These are phyloP conservation scores for Eucalyptus melliodora DNA, from an alignment of 345 rosid species.

Conservation along the genomic window DNA sequence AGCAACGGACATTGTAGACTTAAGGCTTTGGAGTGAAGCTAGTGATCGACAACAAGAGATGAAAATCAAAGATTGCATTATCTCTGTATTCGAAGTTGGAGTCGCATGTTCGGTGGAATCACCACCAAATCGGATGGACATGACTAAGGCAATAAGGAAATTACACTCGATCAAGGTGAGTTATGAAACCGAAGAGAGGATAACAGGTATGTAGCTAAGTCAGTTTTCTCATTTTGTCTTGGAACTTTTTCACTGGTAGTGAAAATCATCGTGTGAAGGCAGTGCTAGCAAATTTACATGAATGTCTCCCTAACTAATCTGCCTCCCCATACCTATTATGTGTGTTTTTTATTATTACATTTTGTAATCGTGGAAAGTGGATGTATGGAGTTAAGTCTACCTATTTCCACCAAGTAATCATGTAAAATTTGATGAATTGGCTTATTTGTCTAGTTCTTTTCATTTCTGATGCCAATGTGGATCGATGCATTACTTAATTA, in stretches of 20 bases:
- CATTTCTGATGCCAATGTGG: background rate
- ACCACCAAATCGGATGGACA: background rate
- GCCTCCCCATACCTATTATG: too few relatives aligned
- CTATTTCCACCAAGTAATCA: background rate
- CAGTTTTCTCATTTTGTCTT: background rate
- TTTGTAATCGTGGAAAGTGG: background rate
- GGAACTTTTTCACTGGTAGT: background rate
- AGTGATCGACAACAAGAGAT: background rate
- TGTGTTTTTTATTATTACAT: too few relatives aligned
- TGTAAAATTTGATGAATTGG: background rate
- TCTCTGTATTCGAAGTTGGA: background rate
- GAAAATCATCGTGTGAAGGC: background rate
- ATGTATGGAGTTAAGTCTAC: background rate
- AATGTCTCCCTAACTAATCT: too few relatives aligned
- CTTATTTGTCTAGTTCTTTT: background rate
- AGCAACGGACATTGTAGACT: background rate
- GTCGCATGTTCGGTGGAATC: background rate
- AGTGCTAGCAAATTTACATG: too few relatives aligned
- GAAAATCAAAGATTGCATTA: background rate
- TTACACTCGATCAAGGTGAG: background rate
- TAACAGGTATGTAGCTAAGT: background rate
- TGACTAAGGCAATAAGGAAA: background rate
- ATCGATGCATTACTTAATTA: background rate
- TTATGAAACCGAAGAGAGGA: background rate
- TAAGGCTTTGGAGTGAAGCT: background rate